Evolutionary conservation across 2,329 filamentous ascomycete genomes (phyloP), one percentile per base, ranked within the genome.

Genomic region (Penicillium fuscoglaucum): DNA sequence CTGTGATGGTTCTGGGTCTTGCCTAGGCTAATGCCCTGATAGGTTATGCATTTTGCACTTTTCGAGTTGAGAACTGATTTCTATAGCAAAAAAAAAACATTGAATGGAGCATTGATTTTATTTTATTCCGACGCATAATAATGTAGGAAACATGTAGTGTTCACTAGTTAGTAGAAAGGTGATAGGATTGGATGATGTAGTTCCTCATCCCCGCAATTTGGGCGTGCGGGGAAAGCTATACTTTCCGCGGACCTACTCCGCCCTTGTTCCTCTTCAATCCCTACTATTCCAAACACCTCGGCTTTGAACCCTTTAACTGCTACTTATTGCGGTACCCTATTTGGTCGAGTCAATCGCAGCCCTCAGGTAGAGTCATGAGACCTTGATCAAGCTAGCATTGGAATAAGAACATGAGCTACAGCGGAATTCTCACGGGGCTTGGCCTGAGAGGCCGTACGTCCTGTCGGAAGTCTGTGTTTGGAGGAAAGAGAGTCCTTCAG

Each of bases 351-450:
- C 19, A 33, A 35, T 21, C 1, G 2, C 49, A 53, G 8, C 8
- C 13, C 7, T 13, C 6, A 35, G 9, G 26, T 13, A 41, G 17
- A 50, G 59, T 21, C 26, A 61, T 66, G 62, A 61, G n/a, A 55
- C 35, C 53, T 49, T 39, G 29, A 24, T 56, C 41, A 46, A 24
- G 19, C 19, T 37, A 33, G 31, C 8, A 55, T 43, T 47, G 51
- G 26, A 57, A 60, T 31, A 47, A 26, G 39, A 61, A 40, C 17
- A 68, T 68, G 66, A 58, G 49, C 29, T 62, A 52, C 52, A 54
- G 19, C 48, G 46, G 52, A 28, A 31, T 55, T 29, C 21, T 57
- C 28, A 45, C 45, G 28, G 52, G 47, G 12, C 39, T 62, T 29
- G 47, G 63, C 47, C 28, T 41, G 4, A 28, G 46, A 43, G 33